Evolutionary conservation across 148 eudicot genomes (phyloP), one percentile per base, ranked within the genome.

Genomic region (Rhododendron kiyosumense): DNA sequence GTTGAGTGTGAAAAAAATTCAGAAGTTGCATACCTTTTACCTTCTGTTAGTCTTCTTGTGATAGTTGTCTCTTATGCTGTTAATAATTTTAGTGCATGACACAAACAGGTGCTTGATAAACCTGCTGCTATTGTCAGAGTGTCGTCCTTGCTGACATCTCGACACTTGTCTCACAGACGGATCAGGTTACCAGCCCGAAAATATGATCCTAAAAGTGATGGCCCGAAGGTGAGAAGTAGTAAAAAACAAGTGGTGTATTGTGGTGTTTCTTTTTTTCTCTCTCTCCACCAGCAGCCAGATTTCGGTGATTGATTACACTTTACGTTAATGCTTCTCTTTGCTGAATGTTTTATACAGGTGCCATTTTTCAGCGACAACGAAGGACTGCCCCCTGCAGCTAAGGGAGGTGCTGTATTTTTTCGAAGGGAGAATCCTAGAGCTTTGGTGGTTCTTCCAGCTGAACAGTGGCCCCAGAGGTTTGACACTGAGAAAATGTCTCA

Each of bases 391-490:
- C 74, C 61, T 59, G 38, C 51, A 48, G 63, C 78, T 34, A 90
- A 85, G 85, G 71, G 81, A 48, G 67, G 65, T 79, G 88, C 51
- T 84, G 81, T 65, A 73, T 46, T 86, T 36, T 22, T 87, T 86
- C 94, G 91, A 78, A 91, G 96, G 85, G 90, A 89, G 75, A 94
- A 93, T 88, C 94, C 93, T 17, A 88, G 93, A 81, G 85, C 90
- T 43, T 85, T 89, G 67, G 79, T 93, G 74, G 30, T 69, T 52
- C 24, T 48, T 89, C 85, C 91, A 69, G 38, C 87, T 22, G 92
- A 85, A 69, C 74, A 48, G 84, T 76, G 85, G 86, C 65, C 61
- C 43, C 77, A 61, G 45, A 69, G 24, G 41, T 67, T 85, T 51
- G 75, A 17, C 75, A 54, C 84, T 15, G 86, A 81, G 43, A 89